Base-by-base conservation (phyloP, 805 yeast species). In the Nakazawaea ishiwadae region DNA sequence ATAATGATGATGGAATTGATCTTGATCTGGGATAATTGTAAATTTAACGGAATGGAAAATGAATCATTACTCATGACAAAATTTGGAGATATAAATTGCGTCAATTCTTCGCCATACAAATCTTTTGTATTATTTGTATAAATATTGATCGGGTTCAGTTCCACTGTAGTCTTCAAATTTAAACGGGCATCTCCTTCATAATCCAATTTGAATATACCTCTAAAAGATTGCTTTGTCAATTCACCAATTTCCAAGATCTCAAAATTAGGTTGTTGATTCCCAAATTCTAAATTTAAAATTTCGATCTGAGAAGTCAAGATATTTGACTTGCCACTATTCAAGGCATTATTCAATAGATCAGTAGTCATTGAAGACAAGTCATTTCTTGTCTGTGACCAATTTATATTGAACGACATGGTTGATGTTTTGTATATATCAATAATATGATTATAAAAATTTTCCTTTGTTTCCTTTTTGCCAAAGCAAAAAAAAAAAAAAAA, bases 221-320 rank as follows among this genome's bases (percentile, higher is more conserved):
- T 68, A 53, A 85, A 86, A 46, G 85, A 63, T 59, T 85, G 93
- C 20, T 66, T 68, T 5, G 80, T 93, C 26, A 86, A 60, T 55
- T 86, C 95, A 4, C 95, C 95, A 48, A 85, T 81, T 53, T 85
- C 95, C 45, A 85, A 64, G 28, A 86, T 81, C 59, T 85, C 95
- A 46, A 85, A 77, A 42, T 71, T 66, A 1, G 95, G 95, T 1
- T 93, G 79, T 20, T 74, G 69, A 35, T 79, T 71, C 8, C 95
- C 95, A 63, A 86, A 81, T 51, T 80, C 72, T 29, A 85, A 68
- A 48, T 83, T 87, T 42, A 77, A 72, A 37, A 85, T 86, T 29
- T 65, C 65, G 47, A 85, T 84, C 36, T 73, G 75, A 15, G 85
- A 82, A 19, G 86, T 85, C 14, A 85, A 65, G 5, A 85, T 79